Percentiles rank a stretch among this genome's conserved stretches.
Conservation (phyloP, 1,284 basidiomycete species). For the Fomitopsis pinicola region DNA sequence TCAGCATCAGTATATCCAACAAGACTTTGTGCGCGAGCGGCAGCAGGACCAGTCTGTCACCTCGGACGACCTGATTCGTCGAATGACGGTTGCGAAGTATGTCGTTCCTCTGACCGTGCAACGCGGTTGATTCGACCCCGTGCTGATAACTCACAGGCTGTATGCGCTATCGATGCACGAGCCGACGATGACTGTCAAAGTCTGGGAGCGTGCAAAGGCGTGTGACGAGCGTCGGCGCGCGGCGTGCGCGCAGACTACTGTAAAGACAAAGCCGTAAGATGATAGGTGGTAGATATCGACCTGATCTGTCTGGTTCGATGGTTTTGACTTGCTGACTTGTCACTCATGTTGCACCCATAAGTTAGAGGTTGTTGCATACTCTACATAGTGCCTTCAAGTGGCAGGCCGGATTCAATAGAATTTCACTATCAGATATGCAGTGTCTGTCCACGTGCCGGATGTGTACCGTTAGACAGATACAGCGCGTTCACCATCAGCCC, state of each 20-base stretch:
- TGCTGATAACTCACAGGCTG: slow-evolving; percentile 22
- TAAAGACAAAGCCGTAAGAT: neutral
- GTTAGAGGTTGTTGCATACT: no score
- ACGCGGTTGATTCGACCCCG: neutral
- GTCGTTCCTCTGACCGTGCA: slow-evolving; percentile 13
- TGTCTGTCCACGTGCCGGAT: no score
- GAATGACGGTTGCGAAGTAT: slow-evolving; percentile 64
- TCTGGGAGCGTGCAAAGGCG: slow-evolving; percentile 36
- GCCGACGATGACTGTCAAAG: slow-evolving; percentile 30
- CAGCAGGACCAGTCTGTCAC: slow-evolving; percentile 42
- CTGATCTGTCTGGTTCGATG: no score
- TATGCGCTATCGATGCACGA: slow-evolving; percentile 33
- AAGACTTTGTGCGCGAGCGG: slow-evolving; percentile 66
- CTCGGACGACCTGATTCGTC: slow-evolving; percentile 56
- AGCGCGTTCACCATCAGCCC: no score
- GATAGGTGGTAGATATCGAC: no score
- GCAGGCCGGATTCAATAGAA: no score
- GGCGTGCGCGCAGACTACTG: neutral
- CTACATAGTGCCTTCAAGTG: no score
- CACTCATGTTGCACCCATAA: no score
- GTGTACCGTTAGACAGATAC: no score
- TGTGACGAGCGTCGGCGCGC: slow-evolving; percentile 31
- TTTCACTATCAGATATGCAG: neutral
- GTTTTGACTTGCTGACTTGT: no score
- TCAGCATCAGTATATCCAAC: slow-evolving; percentile 56